These are phyloP conservation scores for Cornus controversa DNA, from an alignment of 148 eudicot species.

Conservation along the genomic window DNA sequence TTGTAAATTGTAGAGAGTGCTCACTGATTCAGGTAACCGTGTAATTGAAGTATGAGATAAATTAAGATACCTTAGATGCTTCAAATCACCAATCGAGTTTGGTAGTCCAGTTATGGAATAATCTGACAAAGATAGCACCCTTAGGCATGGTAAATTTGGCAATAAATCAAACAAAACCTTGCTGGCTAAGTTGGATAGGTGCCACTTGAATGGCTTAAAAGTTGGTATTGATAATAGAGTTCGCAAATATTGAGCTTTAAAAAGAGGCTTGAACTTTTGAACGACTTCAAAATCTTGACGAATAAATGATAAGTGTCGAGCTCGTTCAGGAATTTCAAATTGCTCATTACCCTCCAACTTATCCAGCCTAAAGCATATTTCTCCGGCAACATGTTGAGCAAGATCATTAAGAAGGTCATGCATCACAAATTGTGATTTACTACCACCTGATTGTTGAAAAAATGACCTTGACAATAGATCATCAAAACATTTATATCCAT, in stretches of 20 bases:
- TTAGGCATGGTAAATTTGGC: no score
- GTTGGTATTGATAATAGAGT: constrained; percentile 16
- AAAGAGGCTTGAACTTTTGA: background rate
- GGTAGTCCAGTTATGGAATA: background rate
- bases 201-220: background rate
- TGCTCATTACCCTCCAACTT: no score
- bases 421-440: background rate
- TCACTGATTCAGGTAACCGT: background rate
- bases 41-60: background rate
- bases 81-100: background rate
- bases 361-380: background rate
- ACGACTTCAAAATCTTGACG: constrained; percentile 8
- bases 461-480: constrained; percentile 10
- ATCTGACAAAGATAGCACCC: background rate
- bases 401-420: background rate
- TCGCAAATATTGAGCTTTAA: background rate
- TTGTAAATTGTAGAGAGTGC: background rate
- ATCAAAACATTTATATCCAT: background rate
- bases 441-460: constrained; percentile 7
- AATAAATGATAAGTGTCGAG: constrained; percentile 6
- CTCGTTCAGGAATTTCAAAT: no score
- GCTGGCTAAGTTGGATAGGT: no score
- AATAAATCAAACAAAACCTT: no score
- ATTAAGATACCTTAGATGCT: background rate
- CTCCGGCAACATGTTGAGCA: background rate